Percentiles rank a stretch among this genome's conserved stretches.
These are phyloP conservation scores for Crepidotus variabilis DNA, from an alignment of 768 basidiomycete species.

Conservation along the genomic window DNA sequence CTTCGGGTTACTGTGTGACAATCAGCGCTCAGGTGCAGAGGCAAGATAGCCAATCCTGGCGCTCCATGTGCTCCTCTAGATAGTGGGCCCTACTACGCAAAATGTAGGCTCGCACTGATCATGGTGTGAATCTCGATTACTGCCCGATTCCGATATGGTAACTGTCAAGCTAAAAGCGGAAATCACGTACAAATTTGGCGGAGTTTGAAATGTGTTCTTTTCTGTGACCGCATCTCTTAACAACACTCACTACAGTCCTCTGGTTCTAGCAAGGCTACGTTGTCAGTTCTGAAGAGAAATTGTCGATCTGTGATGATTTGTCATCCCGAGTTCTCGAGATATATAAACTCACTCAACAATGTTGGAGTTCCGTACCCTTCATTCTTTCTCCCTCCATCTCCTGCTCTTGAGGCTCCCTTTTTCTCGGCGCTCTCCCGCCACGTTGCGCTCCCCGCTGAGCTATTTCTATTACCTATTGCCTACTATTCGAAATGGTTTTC, in stretches of 20 bases:
- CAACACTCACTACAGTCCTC: neutral
- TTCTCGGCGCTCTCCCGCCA: neutral
- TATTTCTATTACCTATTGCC: neutral
- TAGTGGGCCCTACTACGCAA: too few relatives aligned
- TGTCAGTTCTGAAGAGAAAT: neutral
- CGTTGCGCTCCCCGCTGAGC: slow-evolving; percentile 3
- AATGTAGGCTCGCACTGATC: too few relatives aligned
- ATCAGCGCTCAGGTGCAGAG: too few relatives aligned
- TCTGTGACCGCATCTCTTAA: neutral
- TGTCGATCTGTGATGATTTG: neutral
- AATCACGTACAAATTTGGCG: neutral
- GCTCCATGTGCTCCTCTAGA: too few relatives aligned
- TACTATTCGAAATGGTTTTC: neutral
- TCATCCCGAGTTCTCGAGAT: neutral
- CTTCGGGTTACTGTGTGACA: too few relatives aligned
- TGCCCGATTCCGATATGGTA: neutral
- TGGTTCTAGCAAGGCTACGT: neutral
- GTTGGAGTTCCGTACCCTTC: slow-evolving; percentile 3
- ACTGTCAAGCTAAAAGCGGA: neutral
- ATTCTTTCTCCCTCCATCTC: neutral
- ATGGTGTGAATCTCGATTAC: too few relatives aligned
- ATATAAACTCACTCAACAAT: neutral
- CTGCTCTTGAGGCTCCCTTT: neutral
- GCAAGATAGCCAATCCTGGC: too few relatives aligned
- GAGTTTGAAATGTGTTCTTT: neutral